Evolutionary conservation across 228 moss, liverwort and hornwort genomes (phyloP).

Genomic region (Sphagnum fallax): DNA sequence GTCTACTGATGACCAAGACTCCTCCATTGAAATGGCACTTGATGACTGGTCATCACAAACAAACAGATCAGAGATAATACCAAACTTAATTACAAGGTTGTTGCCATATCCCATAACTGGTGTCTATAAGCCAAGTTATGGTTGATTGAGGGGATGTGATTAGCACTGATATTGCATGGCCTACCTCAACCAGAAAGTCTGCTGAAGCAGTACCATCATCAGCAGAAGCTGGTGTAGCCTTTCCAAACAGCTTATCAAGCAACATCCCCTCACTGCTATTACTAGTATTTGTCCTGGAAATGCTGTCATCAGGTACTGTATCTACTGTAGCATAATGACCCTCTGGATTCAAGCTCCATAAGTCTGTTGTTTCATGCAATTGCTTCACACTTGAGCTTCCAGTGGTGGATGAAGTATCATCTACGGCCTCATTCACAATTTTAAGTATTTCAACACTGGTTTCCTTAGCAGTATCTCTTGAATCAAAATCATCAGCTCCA

Average conservation of each 20-base stretch:
- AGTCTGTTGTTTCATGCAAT: slow-evolving; percentile 20
- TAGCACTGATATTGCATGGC: no score
- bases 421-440: slow-evolving; percentile 28
- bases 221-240: slow-evolving; percentile 33
- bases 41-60: slow-evolving; percentile 16
- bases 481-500: slow-evolving; percentile 35
- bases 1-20: slow-evolving; percentile 54
- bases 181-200: slow-evolving; percentile 24
- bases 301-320: slow-evolving; percentile 30
- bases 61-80: no score
- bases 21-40: slow-evolving; percentile 38
- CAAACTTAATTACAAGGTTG: no score
- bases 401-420: slow-evolving; percentile 14
- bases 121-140: no score
- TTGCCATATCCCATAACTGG: no score
- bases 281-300: slow-evolving; percentile 26
- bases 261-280: slow-evolving; percentile 55
- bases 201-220: slow-evolving; percentile 45
- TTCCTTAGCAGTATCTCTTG: slow-evolving; percentile 37
- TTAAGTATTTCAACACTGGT: slow-evolving; percentile 41
- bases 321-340: slow-evolving; percentile 11
- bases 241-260: slow-evolving; percentile 83
- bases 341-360: slow-evolving; percentile 40
- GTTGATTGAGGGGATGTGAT: no score
- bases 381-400: slow-evolving; percentile 29